A percentile compares a stretch with the other conserved stretches of the same genome.
phyloP scores from a whole-genome alignment of 371 early-diverging fungal species.

The Parasitella parasitica region DNA sequence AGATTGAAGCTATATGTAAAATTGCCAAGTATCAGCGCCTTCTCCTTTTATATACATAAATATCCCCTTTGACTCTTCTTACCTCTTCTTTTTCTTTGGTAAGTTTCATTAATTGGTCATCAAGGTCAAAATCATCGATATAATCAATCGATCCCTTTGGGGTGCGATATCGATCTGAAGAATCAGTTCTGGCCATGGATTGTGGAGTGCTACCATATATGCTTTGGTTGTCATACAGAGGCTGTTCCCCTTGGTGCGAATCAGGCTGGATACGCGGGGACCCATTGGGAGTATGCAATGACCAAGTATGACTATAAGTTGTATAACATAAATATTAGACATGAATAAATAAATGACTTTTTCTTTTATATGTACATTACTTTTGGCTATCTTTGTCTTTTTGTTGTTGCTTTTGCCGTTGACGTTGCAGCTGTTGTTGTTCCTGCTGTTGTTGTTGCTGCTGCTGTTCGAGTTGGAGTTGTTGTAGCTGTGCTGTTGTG shows the following conservation, averaged over 20 bases:
- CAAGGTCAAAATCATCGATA: constrained; percentile 13
- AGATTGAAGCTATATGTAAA: constrained; percentile 42
- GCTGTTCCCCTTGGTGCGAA: neutral
- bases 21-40: neutral
- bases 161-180: neutral
- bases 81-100: constrained; percentile 33
- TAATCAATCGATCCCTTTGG: neutral
- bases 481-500: neutral
- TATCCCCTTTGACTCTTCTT: neutral
- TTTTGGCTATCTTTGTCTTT: constrained; percentile 7
- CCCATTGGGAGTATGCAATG: constrained; percentile 20
- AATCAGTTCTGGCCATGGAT: neutral
- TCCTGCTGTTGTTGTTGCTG: neutral
- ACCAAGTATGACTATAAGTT: neutral
- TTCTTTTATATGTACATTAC: neutral
- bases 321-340: neutral
- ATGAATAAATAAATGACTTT: neutral
- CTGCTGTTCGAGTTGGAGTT: too few relatives aligned
- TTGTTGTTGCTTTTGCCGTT: constrained; percentile 1
- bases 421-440: neutral
- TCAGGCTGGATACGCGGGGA: constrained; percentile 19
- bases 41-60: neutral
- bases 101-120: constrained; percentile 23
- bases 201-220: neutral
- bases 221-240: neutral